Evolutionary conservation across 345 rosid species (phyloP).

Genomic region (Populus alba): DNA sequence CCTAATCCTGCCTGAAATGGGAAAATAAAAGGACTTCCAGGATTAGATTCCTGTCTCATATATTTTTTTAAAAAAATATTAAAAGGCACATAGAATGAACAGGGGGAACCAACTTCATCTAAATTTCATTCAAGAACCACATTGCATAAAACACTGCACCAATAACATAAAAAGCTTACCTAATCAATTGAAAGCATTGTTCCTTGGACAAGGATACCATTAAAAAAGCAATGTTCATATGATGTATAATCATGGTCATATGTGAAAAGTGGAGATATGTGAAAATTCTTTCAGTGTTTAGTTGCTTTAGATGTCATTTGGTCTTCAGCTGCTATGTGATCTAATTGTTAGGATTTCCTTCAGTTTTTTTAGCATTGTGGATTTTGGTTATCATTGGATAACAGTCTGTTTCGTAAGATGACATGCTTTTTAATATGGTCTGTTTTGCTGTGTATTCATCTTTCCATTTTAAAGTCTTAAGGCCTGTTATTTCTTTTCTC

Average conservation of each 20-base stretch:
- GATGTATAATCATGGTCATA: conserved; percentile 3
- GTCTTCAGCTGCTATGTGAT: neutral
- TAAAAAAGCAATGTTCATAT: neutral
- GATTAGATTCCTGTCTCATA: neutral
- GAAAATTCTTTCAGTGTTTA: neutral
- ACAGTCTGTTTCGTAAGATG: neutral
- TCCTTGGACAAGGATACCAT: neutral
- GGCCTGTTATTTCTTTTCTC: neutral
- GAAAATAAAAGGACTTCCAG: neutral
- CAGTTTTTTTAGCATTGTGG: neutral
- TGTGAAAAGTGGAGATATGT: neutral
- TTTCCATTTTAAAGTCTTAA: neutral
- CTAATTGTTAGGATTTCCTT: neutral
- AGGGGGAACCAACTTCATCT: neutral
- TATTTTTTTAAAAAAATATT: neutral
- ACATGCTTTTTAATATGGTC: neutral
- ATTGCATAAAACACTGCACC: neutral
- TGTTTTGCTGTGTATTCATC: neutral
- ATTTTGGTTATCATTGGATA: neutral
- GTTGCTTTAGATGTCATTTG: neutral
- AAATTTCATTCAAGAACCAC: neutral
- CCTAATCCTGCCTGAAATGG: neutral
- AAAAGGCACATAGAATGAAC: neutral
- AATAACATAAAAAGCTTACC: neutral
- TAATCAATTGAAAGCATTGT: conserved; percentile 5